Conservation (phyloP, 2,329 filamentous ascomycete genomes). For the Pseudogymnoascus sp. region DNA sequence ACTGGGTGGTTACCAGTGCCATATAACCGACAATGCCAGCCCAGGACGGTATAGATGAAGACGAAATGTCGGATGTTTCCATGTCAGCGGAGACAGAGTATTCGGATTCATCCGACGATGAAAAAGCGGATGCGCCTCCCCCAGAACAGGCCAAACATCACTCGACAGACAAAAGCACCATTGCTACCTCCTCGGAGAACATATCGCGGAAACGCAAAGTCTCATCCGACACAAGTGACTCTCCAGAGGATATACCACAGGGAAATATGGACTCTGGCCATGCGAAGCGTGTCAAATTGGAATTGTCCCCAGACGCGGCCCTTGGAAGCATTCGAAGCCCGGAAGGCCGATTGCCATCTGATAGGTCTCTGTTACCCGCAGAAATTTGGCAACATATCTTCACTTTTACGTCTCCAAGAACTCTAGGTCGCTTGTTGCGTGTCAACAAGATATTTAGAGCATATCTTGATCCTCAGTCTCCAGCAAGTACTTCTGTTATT, state of each 20-base stretch:
- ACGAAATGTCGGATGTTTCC: conserved; percentile 11
- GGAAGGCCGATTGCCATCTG: conserved; percentile 17
- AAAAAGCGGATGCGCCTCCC: background rate
- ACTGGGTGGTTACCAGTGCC: conserved; percentile 11
- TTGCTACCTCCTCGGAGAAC: background rate
- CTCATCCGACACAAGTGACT: conserved; percentile 22
- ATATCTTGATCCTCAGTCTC: conserved; percentile 45
- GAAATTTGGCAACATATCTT: conserved; percentile 66
- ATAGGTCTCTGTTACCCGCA: conserved; percentile 39
- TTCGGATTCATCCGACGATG: conserved; percentile 8
- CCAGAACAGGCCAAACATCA: background rate
- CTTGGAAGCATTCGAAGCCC: conserved; percentile 14
- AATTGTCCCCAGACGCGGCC: conserved; percentile 12
- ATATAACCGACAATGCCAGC: conserved; percentile 13
- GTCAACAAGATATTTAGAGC: conserved; percentile 59
- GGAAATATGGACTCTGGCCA: conserved; percentile 15
- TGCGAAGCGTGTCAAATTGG: conserved; percentile 23
- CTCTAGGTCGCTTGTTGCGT: conserved; percentile 55
- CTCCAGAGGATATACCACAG: conserved; percentile 14
- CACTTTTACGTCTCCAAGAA: conserved; percentile 53
- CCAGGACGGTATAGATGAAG: conserved; percentile 1
- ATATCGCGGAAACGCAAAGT: conserved; percentile 11
- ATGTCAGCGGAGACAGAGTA: conserved; percentile 11
- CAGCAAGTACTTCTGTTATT: conserved; percentile 22
- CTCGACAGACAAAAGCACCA: background rate